Evolutionary conservation across 768 basidiomycete genomes (phyloP), one percentile per base, ranked within the genome.

Genomic region (Podaxis sp.): DNA sequence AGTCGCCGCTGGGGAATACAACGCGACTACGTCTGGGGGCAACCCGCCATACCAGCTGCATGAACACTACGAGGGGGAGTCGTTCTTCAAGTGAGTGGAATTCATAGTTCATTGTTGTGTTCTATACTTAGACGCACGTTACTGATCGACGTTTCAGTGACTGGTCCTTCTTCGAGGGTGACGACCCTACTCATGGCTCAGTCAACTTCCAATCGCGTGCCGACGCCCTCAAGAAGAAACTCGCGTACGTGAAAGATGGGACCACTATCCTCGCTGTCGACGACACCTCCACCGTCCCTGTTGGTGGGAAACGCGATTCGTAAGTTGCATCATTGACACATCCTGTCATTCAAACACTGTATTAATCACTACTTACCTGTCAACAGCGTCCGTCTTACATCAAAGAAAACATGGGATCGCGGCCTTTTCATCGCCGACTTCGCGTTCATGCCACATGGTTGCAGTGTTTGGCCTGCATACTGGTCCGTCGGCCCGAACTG

Each of bases 401-500:
- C 86, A 25, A 82, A 83, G 68, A 85, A 88, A 68, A 75, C 72
- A 15, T 91, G 85, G 69, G 80, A 74, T 47, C 71, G 77, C 19
- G 90, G 90, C 11, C 76, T 92, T 13, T 90, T 92, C 75, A 85
- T 92, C 65, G 80, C 90, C 17, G 90, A 91, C 67, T 82, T 91
- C 55, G 79, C 69, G 53, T 74, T 80, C 2, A 89, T 90, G 88
- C 90, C 90, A 7, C 80, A 83, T 58, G 90, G 90, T 0, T 90
- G 87, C 69, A 78, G 81, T 53, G 81, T 87, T 73, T 74, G 89
- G 88, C 72, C 88, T 1, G 80, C 81, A 25, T 83, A 73, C 55
- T 82, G 80, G 79, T 76, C 78, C 6, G 74, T 78, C 53, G 84
- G 84, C 8, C 75, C 79, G 2, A 69, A 79, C 51, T 87, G 85